These are phyloP conservation scores for Botrytis cinerea DNA, from an alignment of 2,329 filamentous ascomycete genomes.

Conservation along the genomic window DNA sequence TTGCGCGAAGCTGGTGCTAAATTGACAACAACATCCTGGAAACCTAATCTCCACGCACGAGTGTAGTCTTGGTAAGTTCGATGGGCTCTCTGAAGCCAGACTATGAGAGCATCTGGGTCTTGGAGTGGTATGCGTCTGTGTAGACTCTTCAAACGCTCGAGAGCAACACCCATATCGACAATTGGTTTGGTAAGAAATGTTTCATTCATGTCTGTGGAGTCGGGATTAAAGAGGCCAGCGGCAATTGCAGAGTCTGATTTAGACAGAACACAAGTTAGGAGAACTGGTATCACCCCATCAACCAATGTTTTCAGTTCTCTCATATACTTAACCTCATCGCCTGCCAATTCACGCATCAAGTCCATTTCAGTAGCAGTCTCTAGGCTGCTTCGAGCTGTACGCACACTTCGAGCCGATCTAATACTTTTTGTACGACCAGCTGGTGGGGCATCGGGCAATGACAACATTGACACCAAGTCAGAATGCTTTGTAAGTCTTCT, in stretches of 20 bases:
- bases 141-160: slow-evolving; percentile 78
- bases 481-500: slow-evolving; percentile 85
- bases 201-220: slow-evolving; percentile 48
- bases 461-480: slow-evolving; percentile 91
- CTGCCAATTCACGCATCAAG: slow-evolving; percentile 74
- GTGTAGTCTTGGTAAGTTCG: slow-evolving; percentile 85
- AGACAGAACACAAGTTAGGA: slow-evolving; percentile 80
- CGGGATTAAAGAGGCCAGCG: slow-evolving; percentile 66
- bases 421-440: slow-evolving; percentile 66
- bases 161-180: slow-evolving; percentile 86
- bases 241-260: slow-evolving; percentile 65
- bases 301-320: slow-evolving; percentile 90
- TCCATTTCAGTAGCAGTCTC: slow-evolving; percentile 71
- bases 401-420: slow-evolving; percentile 75
- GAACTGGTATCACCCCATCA: slow-evolving; percentile 90
- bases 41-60: slow-evolving; percentile 85
- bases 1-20: slow-evolving; percentile 66
- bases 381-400: slow-evolving; percentile 68
- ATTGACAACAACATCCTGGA: slow-evolving; percentile 92
- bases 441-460: slow-evolving; percentile 61
- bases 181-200: slow-evolving; percentile 77
- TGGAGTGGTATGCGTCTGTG: slow-evolving; percentile 79
- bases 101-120: slow-evolving; percentile 69
- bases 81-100: slow-evolving; percentile 78
- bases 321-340: slow-evolving; percentile 85